Conservation (phyloP, 1,139 yeast genomes). For the Scheffersomyces insectosa region DNA sequence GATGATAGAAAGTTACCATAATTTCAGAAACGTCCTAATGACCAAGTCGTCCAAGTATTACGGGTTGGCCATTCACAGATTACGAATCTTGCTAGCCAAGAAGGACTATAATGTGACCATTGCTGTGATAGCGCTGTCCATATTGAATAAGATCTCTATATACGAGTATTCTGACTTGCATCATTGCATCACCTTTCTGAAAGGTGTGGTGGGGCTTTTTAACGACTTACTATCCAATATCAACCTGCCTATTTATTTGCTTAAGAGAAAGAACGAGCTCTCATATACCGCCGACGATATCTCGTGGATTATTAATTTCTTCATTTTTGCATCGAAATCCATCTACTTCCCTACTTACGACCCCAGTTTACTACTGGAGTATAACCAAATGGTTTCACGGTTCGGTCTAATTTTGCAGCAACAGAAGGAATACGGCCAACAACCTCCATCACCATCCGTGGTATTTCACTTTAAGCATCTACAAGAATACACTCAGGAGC, state of each 20-base stretch:
- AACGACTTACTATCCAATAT: slow-evolving; percentile 16
- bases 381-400: slow-evolving; percentile 11
- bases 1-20: slow-evolving; percentile 5
- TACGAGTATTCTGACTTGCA: slow-evolving; percentile 22
- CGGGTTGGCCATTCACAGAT: slow-evolving; percentile 18
- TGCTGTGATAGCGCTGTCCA: slow-evolving; percentile 22
- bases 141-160: slow-evolving; percentile 27
- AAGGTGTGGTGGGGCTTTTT: slow-evolving; percentile 26
- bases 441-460: slow-evolving; percentile 3
- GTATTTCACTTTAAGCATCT: slow-evolving; percentile 17
- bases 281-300: slow-evolving; percentile 11
- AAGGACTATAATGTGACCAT: slow-evolving; percentile 19
- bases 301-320: slow-evolving; percentile 17
- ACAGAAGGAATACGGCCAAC: slow-evolving; percentile 1
- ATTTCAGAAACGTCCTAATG: slow-evolving; percentile 12
- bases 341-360: slow-evolving; percentile 24
- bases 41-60: slow-evolving; percentile 21
- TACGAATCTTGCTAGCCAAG: slow-evolving; percentile 17
- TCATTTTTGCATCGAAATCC: slow-evolving; percentile 24
- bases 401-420: slow-evolving; percentile 9
- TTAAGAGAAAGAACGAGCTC: neutral
- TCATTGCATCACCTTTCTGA: slow-evolving; percentile 23
- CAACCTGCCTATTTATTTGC: neutral
- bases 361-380: slow-evolving; percentile 21
- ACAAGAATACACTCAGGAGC: slow-evolving; percentile 5